Evolutionary conservation across 2,329 filamentous ascomycete genomes (phyloP).

Genomic region (Fusarium vanettenii): DNA sequence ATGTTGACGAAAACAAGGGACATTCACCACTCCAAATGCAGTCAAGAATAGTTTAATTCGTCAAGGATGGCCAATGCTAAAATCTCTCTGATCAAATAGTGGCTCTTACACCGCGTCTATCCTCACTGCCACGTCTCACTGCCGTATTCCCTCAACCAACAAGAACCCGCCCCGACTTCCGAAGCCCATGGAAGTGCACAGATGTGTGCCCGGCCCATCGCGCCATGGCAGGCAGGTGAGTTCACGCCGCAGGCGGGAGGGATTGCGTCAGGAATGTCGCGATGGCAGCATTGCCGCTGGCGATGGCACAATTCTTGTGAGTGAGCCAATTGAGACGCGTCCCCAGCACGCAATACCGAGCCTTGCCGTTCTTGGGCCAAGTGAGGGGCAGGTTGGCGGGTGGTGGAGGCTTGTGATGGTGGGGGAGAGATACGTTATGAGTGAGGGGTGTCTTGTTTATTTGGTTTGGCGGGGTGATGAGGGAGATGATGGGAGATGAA

Average conservation of each 20-base stretch:
- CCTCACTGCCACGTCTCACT: background rate
- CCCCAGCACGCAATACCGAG: slow-evolving; percentile 43
- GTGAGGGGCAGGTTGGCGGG: slow-evolving; percentile 36
- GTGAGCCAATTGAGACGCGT: slow-evolving; percentile 26
- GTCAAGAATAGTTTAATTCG: background rate
- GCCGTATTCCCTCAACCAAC: background rate
- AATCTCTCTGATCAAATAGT: background rate
- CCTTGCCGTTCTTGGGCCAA: slow-evolving; percentile 40
- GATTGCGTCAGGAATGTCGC: slow-evolving; percentile 42
- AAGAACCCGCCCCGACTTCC: slow-evolving; percentile 31
- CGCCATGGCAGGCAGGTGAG: slow-evolving; percentile 8
- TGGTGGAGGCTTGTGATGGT: slow-evolving; percentile 14
- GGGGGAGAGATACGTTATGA: slow-evolving; percentile 12
- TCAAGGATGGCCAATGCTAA: background rate
- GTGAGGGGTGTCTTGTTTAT: slow-evolving; percentile 19
- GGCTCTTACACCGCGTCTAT: background rate
- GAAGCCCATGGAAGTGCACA: slow-evolving; percentile 5
- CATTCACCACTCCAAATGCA: background rate
- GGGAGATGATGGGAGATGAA: background rate
- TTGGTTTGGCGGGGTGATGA: slow-evolving; percentile 27
- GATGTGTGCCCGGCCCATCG: slow-evolving; percentile 28
- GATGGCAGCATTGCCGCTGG: slow-evolving; percentile 42
- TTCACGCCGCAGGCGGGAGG: slow-evolving; percentile 5
- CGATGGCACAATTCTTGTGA: slow-evolving; percentile 39
- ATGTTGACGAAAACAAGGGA: background rate